phyloP scores from a whole-genome alignment of 345 rosid species.

The Euphorbia tirucalli region DNA sequence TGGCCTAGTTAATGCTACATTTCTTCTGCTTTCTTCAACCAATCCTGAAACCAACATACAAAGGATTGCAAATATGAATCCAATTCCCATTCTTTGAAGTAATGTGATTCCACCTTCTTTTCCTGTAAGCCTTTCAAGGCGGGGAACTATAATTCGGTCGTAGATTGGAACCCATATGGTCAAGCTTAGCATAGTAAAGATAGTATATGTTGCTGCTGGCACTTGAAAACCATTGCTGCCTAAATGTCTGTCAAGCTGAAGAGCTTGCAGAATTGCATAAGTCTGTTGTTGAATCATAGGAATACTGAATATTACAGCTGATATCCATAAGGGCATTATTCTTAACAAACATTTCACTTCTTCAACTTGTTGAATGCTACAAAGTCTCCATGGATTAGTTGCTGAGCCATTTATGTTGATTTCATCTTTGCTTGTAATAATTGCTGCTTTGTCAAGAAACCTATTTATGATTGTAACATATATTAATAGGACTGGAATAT shows the following conservation, averaged over 20 bases:
- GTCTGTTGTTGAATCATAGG: constrained; percentile 52
- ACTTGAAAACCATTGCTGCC: constrained; percentile 38
- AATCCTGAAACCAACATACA: constrained; percentile 13
- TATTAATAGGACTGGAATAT: too few species aligned
- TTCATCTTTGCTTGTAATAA: constrained; percentile 38
- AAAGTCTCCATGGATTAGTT: constrained; percentile 53
- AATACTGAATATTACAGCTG: constrained; percentile 41
- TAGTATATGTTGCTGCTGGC: constrained; percentile 51
- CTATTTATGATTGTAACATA: background rate
- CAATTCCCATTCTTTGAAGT: constrained; percentile 28
- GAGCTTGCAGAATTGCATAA: constrained; percentile 56
- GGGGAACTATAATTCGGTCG: constrained; percentile 46
- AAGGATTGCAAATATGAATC: constrained; percentile 16
- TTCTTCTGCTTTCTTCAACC: constrained; percentile 19
- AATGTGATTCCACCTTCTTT: constrained; percentile 42
- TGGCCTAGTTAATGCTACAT: constrained; percentile 14
- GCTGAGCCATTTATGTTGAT: constrained; percentile 48
- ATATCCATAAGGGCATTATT: constrained; percentile 58
- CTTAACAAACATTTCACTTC: constrained; percentile 58
- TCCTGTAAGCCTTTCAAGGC: constrained; percentile 37
- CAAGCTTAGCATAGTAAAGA: constrained; percentile 52
- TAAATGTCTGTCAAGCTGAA: constrained; percentile 47
- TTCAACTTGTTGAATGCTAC: constrained; percentile 68
- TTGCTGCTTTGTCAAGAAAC: constrained; percentile 62
- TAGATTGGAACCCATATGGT: constrained; percentile 54